Base-by-base conservation (phyloP, 345 rosid genomes). In the Aquilaria yunnanensis region DNA sequence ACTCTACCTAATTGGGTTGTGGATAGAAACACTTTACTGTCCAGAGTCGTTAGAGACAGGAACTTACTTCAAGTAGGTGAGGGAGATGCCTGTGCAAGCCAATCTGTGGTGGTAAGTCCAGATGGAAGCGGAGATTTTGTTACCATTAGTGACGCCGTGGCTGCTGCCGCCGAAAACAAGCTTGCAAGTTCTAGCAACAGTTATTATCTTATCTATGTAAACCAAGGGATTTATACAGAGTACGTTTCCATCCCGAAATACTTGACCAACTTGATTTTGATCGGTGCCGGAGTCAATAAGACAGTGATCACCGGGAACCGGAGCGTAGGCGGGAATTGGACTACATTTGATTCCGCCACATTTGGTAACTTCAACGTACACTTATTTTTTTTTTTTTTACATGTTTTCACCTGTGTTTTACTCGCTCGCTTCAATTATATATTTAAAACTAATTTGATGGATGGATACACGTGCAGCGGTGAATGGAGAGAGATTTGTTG, bases 261-360 rank as follows among this genome's bases (percentile, higher is more conserved):
- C 54, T 79, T 77, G 73, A 56, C 69, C 14, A 66, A 79, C 56
- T 50, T 86, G 53, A 63, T 81, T 83, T 78, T 87, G 77, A 51
- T 80, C 6, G 88, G 94, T 16, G 80, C 71, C 4, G 90, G 90
- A 1, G 71, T 85, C 33, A 71, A 71, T 49, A 63, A 31, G 60
- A 87, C 94, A 3, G 56, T 85, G 14, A 77, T 87, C 53, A 80
- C 82, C 1, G 86, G 90, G 47, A 78, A 82, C 56, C 72, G 71
- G 51, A 84, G 69, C 37, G 73, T 72, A 1, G 64, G 10, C 6
- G 82, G 81, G 47, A 80, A 81, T 16, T 79, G 80, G 69, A 84
- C 85, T 14, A 83, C 88, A 7, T 83, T 78, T 50, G 75, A 80
- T 52, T 72, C 86, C 6, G 79, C 88, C 11, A 87, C 88, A 50